Conservation (phyloP, 2,329 filamentous ascomycete genomes). For the Aspergillus oerlinghausenensis region DNA sequence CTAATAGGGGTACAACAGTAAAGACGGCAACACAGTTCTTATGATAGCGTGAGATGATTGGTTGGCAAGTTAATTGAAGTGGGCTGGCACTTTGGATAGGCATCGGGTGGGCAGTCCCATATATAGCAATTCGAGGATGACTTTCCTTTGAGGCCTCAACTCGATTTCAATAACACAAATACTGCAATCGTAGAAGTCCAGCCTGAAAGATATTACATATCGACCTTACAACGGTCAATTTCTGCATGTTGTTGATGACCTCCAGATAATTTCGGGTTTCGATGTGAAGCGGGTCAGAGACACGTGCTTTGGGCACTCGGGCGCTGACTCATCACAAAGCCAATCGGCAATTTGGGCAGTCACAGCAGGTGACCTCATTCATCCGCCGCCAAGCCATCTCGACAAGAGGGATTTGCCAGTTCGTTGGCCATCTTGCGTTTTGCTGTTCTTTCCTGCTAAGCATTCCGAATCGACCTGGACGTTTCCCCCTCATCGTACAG, state of each 20-base stretch:
- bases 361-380: constrained; percentile 22
- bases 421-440: constrained; percentile 1
- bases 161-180: not conserved
- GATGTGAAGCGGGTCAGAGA: not conserved
- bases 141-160: not conserved
- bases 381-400: constrained; percentile 14
- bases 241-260: too few relatives aligned
- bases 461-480: not conserved
- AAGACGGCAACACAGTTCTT: not conserved
- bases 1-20: not conserved
- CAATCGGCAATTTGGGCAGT: constrained; percentile 12
- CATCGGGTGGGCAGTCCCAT: not conserved
- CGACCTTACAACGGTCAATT: not conserved
- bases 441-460: constrained; percentile 6
- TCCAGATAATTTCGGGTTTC: not conserved
- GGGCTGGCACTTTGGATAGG: too few relatives aligned
- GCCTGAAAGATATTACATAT: not conserved
- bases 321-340: constrained; percentile 18
- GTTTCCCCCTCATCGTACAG: not conserved
- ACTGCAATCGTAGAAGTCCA: not conserved
- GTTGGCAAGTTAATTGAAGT: not conserved
- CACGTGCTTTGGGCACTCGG: constrained; percentile 1
- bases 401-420: constrained; percentile 15
- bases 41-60: not conserved
- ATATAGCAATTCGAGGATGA: not conserved